Evolutionary conservation across 805 yeast genomes (phyloP), one percentile per base, ranked within the genome.

Genomic region (Metschnikowia kofuensis): DNA sequence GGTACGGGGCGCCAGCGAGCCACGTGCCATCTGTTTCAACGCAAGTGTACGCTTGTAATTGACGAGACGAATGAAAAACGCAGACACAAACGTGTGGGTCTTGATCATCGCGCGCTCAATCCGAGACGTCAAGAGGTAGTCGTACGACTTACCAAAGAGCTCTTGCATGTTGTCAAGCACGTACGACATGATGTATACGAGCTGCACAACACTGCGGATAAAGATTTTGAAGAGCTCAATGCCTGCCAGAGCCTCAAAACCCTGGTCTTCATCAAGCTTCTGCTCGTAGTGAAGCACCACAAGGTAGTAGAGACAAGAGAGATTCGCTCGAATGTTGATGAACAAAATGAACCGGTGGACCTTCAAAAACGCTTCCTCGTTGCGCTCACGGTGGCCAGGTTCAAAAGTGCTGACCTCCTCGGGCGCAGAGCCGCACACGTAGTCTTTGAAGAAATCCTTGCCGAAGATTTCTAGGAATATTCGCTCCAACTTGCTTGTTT

Each of bases 151-250:
- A 1, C 76, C 77, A 54, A 73, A 73, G 31, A 71, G 55, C 48
- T 70, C 73, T 8, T 66, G 74, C 27, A 73, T 66, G 49, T 72
- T 69, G 49, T 73, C 77, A 42, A 72, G 61, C 4, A 67, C 76
- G 55, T 68, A 72, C 6, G 74, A 65, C 70, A 72, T 72, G 41
- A 73, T 70, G 55, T 69, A 73, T 13, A 70, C 70, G 49, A 72
- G 61, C 51, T 72, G 77, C 6, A 72, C 67, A 44, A 70, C 76
- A 49, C 71, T 64, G 37, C 69, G 68, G 40, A 68, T 63, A 52
- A 70, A 71, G 31, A 72, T 69, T 50, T 72, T 72, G 55, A 70
- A 73, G 7, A 73, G 57, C 51, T 72, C 77, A 9, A 70, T 65
- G 1, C 75, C 77, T 0, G 76, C 70, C 9, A 49, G 53, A 60